phyloP scores from a whole-genome alignment of 129 eudicot genomes.

The Cynara cardunculus region DNA sequence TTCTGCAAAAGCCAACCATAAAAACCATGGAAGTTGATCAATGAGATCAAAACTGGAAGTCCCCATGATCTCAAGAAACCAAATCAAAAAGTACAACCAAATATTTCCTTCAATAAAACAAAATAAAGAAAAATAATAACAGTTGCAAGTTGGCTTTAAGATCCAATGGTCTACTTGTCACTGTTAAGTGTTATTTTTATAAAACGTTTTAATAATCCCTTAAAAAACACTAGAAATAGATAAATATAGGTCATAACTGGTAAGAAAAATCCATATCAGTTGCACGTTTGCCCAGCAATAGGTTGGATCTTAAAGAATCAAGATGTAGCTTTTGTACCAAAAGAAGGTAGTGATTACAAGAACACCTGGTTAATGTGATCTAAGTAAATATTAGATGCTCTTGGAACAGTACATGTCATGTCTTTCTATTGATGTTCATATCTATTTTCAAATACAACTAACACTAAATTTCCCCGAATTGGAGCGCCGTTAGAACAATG shows the following conservation, averaged over 20 bases:
- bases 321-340: neutral
- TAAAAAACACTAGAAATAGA: neutral
- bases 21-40: neutral
- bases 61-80: neutral
- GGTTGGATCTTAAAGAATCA: neutral
- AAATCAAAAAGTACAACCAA: neutral
- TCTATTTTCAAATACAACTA: neutral
- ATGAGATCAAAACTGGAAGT: neutral
- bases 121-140: neutral
- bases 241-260: neutral
- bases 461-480: neutral
- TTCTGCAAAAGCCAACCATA: constrained; percentile 39
- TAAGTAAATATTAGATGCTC: too few species aligned
- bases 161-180: neutral
- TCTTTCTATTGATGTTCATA: neutral
- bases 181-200: neutral
- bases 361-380: neutral
- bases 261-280: neutral
- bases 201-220: neutral
- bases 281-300: neutral
- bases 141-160: constrained; percentile 2
- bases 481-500: neutral
- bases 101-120: neutral
- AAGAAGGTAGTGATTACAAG: neutral
- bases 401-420: neutral